These are phyloP conservation scores for Heimioporus sp. DNA, from an alignment of 768 basidiomycete genomes.

Conservation along the genomic window DNA sequence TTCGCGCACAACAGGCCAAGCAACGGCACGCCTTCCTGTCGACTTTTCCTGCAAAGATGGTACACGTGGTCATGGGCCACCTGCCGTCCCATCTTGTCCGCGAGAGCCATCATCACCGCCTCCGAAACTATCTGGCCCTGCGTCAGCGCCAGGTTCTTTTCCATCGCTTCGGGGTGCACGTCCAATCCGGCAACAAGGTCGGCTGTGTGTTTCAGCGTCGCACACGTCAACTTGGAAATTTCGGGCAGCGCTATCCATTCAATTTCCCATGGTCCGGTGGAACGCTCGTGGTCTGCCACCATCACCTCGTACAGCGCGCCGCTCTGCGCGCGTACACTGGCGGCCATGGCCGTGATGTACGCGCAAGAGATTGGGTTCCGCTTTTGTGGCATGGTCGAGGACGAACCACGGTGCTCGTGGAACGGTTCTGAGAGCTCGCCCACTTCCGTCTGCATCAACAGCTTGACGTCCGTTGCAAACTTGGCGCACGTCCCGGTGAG, in stretches of 20 bases:
- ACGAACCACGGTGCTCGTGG: slow-evolving; percentile 42
- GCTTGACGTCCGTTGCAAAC: slow-evolving; percentile 43
- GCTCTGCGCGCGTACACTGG: slow-evolving; percentile 40
- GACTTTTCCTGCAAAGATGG: slow-evolving; percentile 35
- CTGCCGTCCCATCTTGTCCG: slow-evolving; percentile 42
- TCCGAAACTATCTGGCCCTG: slow-evolving; percentile 43
- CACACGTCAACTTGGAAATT: slow-evolving; percentile 42
- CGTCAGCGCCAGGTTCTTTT: slow-evolving; percentile 37
- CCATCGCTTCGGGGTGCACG: slow-evolving; percentile 40
- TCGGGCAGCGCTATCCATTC: slow-evolving; percentile 49
- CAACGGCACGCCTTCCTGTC: slow-evolving; percentile 27
- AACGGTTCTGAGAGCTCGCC: slow-evolving; percentile 45
- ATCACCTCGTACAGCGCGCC: slow-evolving; percentile 43
- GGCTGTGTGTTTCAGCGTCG: slow-evolving; percentile 36
- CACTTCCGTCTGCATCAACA: slow-evolving; percentile 48
- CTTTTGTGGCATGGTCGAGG: slow-evolving; percentile 51
- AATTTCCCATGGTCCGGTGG: slow-evolving; percentile 50
- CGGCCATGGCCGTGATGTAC: slow-evolving; percentile 44
- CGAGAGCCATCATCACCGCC: slow-evolving; percentile 49
- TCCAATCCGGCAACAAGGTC: slow-evolving; percentile 39
- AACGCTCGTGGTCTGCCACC: slow-evolving; percentile 48
- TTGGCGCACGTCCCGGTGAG: slow-evolving; percentile 46
- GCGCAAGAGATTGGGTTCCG: slow-evolving; percentile 46
- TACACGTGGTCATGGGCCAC: slow-evolving; percentile 45
- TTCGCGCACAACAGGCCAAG: slow-evolving; percentile 32